Base-by-base conservation (phyloP, 108 stramenopile species). In the Mayamaea pseudoterrestris region DNA sequence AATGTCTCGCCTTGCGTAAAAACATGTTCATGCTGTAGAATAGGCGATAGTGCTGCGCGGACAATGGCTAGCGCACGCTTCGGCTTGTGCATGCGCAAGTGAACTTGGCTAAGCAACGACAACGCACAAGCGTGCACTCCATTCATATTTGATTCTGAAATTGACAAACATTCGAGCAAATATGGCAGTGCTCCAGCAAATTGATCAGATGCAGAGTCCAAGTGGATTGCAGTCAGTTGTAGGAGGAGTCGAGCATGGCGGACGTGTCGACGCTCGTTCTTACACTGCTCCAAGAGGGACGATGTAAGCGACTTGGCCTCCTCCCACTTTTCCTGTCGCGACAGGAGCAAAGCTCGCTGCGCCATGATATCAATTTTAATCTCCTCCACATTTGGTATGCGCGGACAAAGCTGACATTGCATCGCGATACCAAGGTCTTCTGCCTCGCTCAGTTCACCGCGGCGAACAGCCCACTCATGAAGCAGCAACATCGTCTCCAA, bases 1-100 rank as follows among this genome's bases (percentile, higher is more conserved):
- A 47, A 80, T 35, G 83, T 85, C 35, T 92, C 80, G 0, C 63
- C 85, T 27, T 74, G 76, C 28, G 63, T 68, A 50, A 57, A 75
- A 16, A 74, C 41, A 52, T 87, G 80, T 29, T 60, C 78, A 32
- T 71, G 65, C 53, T 82, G 78, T 41, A 80, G 57, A 27, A 88
- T 31, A 9, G 55, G 46, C 6, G 85, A 77, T 32, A 88, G 46
- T 16, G 62, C 59, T 11, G 73, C 69, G 11, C 66, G 62, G 11
- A 88, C 32, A 32, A 85, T 44, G 3, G 84, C 66, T 36, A 77
- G 37, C 5, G 90, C 90, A 16, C 54, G 63, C 20, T 53, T 55
- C 28, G 62, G 53, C 27, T 71, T 57, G 41, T 58, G 63, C 53
- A 85, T 65, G 26, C 62, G 35, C 9, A 80, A 48, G 37, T 76